Base-by-base conservation (phyloP, 2,329 filamentous ascomycete species). In the Colletotrichum melonis region DNA sequence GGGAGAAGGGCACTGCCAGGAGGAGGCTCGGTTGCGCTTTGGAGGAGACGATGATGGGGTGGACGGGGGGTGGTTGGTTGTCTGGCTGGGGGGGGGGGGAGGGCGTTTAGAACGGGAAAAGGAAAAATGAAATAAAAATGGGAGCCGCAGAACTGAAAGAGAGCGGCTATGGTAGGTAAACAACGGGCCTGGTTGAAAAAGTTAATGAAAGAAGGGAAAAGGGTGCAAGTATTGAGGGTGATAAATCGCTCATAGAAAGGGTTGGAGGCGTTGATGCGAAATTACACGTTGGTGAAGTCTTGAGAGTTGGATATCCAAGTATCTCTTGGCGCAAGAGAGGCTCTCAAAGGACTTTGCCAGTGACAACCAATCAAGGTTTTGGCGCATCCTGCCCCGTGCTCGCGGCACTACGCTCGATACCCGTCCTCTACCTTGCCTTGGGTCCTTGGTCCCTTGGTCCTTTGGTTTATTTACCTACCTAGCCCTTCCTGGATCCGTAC, bases 341-440 rank as follows among this genome's bases (percentile, higher is more conserved):
- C 72, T 74, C 67, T 54, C 46, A n/a, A 19, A 32, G 60, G 72
- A 75, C 74, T 74, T 63, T 66, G 64, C 35, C 56, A 62, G 68
- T 74, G 72, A 75, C 74, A 69, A 73, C 68, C 63, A 73, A 71
- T 68, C 59, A 66, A 74, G 57, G 74, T 75, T 71, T 72, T 74
- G 72, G 68, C 74, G 54, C 63, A 74, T 67, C 72, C 63, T 74
- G 72, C 49, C 56, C 68, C 68, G 56, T 62, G 68, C 67, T 63
- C 26, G 42, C 42, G 60, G 42, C 60, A 42, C 59, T 14, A 32
- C 5, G 59, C 28, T 63, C 42, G 60, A 63, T 63, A 63, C 60
- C 60, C 60, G 60, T 63, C 28, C 60, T n/a, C 42, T 54, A 42
- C 38, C 38, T 42, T 42, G 38, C 5, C 38, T 42, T 12, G 11